Base-by-base conservation (phyloP, 2,329 filamentous ascomycete species). In the Clarireedia monteithiana region DNA sequence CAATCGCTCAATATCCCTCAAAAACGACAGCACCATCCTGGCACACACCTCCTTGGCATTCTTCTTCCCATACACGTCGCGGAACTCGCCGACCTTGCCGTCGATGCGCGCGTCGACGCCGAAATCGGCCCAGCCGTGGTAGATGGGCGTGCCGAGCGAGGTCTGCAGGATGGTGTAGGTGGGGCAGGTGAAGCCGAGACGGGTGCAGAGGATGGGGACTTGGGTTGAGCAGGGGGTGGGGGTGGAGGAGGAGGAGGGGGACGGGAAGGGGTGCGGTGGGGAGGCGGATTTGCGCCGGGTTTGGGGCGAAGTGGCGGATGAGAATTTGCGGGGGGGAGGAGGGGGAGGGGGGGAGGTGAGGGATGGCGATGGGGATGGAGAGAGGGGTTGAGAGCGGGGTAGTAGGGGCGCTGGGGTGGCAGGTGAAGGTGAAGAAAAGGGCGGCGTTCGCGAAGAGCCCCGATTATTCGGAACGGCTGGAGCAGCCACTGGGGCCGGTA, bases 31-130 rank as follows among this genome's bases (percentile, higher is more conserved):
- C 9, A 76, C 70, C 36, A 66, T 54, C 56, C 68, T 64, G n/a
- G 76, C 76, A 64, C 75, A 73, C 58, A 72, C 71, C 57, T 79
- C 74, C 64, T 74, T 77, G 0, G 76, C 75, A 48, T 69, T 74
- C 66, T 76, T 77, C 69, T 73, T 75, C 2, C 77, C 77, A 58
- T 67, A 74, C 0, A 79, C 66, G 53, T 72, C 67, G 0, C 66
- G 58, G 2, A 76, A 71, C 53, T 72, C 65, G 24, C 74, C 76
- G 17, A 79, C 62, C 3, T 69, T 67, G 0, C 69, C 69, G 3
- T 63, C 60, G 4, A 73, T 63, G 7, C 62, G 60, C 1, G 61
- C 60, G 45, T 68, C 63, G 3, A 52, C 55, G 10, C 55, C 57
- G 44, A 69, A 69, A 53, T 68, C 59, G 1, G 67, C 67, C 48